A percentile compares a stretch with the other conserved stretches of the same genome.
phyloP scores from a whole-genome alignment of 2,329 filamentous ascomycete genomes.

The Cadophora gregata region DNA sequence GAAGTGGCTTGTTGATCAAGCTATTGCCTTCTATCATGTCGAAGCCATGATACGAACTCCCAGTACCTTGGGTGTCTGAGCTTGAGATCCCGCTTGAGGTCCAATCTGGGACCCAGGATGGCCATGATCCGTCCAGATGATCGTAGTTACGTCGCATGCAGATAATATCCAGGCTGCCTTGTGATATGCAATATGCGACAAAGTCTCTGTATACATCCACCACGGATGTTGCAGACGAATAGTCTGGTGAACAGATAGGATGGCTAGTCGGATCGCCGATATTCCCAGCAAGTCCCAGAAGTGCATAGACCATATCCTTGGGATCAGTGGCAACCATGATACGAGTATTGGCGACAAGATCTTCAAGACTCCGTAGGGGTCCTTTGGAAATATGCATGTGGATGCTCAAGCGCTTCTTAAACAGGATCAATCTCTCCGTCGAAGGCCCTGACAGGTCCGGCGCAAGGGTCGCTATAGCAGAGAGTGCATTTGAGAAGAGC shows the following conservation, averaged over 20 bases:
- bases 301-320: constrained; percentile 9
- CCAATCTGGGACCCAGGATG: constrained; percentile 6
- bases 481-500: constrained; percentile 5
- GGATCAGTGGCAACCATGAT: constrained; percentile 14
- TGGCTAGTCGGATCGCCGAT: constrained; percentile 2
- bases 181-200: constrained; percentile 1
- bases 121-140: not conserved
- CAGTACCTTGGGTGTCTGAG: not conserved
- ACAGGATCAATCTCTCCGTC: constrained; percentile 6
- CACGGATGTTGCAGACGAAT: not conserved
- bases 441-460: constrained; percentile 2
- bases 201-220: constrained; percentile 12
- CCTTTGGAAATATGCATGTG: constrained; percentile 1
- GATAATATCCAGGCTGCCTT: constrained; percentile 3
- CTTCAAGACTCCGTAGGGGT: not conserved
- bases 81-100: not conserved
- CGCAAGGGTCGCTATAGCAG: constrained; percentile 3
- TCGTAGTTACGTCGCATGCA: constrained; percentile 11
- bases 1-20: constrained; percentile 5
- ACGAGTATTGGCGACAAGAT: constrained; percentile 10
- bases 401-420: constrained; percentile 11
- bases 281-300: constrained; percentile 6
- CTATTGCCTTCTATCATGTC: constrained; percentile 12
- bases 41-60: not conserved
- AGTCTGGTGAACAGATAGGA: constrained; percentile 6